Percentiles rank a stretch among this genome's conserved stretches.
Conservation (phyloP, 2,329 filamentous ascomycete species). For the Tolypocladium pustulatum region DNA sequence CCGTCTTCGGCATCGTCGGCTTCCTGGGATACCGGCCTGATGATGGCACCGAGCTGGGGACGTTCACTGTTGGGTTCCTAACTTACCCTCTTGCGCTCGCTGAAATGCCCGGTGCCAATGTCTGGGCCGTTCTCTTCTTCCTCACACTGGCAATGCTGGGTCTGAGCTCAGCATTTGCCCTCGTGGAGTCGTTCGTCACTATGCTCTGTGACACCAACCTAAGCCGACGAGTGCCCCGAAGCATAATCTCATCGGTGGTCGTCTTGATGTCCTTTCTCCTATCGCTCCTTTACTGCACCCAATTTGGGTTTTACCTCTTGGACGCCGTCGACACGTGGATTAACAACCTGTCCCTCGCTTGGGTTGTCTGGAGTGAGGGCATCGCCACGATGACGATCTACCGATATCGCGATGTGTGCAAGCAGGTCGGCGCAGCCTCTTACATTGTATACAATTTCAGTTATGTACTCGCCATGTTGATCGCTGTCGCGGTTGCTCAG, state of each 20-base stretch:
- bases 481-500: slow-evolving; percentile 38
- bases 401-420: slow-evolving; percentile 32
- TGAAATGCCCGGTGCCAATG: not conserved
- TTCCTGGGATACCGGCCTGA: not conserved
- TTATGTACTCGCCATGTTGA: slow-evolving; percentile 35
- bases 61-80: not conserved
- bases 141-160: not conserved
- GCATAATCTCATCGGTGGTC: slow-evolving; percentile 31
- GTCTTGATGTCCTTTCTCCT: slow-evolving; percentile 35
- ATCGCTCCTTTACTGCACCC: slow-evolving; percentile 41
- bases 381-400: slow-evolving; percentile 39
- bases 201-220: slow-evolving; percentile 33
- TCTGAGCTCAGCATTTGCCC: not conserved
- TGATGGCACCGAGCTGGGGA: not conserved
- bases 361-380: slow-evolving; percentile 39
- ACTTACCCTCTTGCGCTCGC: not conserved
- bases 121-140: not conserved
- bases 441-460: slow-evolving; percentile 33
- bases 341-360: slow-evolving; percentile 39
- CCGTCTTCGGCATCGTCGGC: not conserved
- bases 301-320: slow-evolving; percentile 29
- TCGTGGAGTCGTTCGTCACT: slow-evolving; percentile 30
- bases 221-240: slow-evolving; percentile 24
- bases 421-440: slow-evolving; percentile 27
- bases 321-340: slow-evolving; percentile 42